Evolutionary conservation across 805 yeast species (phyloP).

Genomic region (Kuraishia molischiana): DNA sequence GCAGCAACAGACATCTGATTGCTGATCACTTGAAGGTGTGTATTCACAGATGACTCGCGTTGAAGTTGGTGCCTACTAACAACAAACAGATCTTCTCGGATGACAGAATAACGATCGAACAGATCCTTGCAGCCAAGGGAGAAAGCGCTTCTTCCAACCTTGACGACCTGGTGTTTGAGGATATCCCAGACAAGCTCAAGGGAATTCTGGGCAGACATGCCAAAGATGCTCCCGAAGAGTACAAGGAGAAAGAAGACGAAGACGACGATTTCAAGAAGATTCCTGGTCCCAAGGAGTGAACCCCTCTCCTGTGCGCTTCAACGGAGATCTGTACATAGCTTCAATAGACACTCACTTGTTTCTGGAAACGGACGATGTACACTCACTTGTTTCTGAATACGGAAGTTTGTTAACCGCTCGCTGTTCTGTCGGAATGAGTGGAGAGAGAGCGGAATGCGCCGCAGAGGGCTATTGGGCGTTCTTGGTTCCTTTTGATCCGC

Average conservation of each 20-base stretch:
- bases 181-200: constrained; percentile 49
- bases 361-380: no score
- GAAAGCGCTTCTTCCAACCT: constrained; percentile 57
- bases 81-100: constrained; percentile 61
- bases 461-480: no score
- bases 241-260: background rate
- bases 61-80: background rate
- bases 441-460: no score
- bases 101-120: constrained; percentile 65
- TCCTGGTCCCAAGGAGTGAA: background rate
- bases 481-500: no score
- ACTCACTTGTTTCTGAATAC: no score
- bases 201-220: constrained; percentile 53
- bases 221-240: constrained; percentile 44
- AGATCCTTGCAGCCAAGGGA: constrained; percentile 67
- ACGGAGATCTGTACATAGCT: no score
- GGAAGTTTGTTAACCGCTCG: no score
- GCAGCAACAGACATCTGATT: constrained; percentile 78
- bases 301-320: no score
- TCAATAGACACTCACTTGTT: no score
- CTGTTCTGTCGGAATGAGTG: no score
- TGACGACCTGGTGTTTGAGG: constrained; percentile 62
- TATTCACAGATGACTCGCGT: constrained; percentile 2
- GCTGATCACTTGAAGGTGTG: constrained; percentile 70
- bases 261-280: background rate